Evolutionary conservation across 768 basidiomycete genomes (phyloP), one percentile per base, ranked within the genome.

Genomic region (Boletales sp.): DNA sequence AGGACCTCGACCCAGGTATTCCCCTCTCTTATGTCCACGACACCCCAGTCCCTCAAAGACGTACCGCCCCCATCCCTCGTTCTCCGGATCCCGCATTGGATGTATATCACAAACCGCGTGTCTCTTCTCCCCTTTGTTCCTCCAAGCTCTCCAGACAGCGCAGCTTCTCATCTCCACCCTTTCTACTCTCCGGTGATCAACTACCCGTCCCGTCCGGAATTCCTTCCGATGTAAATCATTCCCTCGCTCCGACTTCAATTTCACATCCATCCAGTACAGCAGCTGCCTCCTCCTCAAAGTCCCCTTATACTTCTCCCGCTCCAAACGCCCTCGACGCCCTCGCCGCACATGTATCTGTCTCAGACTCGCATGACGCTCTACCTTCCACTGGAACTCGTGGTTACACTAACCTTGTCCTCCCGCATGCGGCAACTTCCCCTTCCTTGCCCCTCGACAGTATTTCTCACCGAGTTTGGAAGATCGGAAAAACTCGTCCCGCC

Each of bases 381-480:
- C 66, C 66, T 35, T 80, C 79, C 15, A 72, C 74, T n/a, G 83
- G 80, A 1, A 83, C 80, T 2, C 80, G 74, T 46, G 82, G 81
- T 15, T 82, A 77, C 53, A 77, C 79, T 8, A 71, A 73, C 18
- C 76, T 84, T 19, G 69, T 76, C 8, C 74, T 83, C 9, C 81
- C 81, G 25, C 75, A 74, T 28, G 66, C 68, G 1, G 44, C 57
- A 48, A 53, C 57, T 5, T 59, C 65, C 0, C 56, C 66, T 5
- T 50, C 63, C 14, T 28, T 61, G 35, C 43, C 54, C 5, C 48
- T 55, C 28, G 41, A 49, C 13, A 42, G 47, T 30, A 42, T 31
- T 14, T 52, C 66, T 28, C 46, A 38, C 15, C 57, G 68, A 25
- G 53, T 59, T 13, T 66, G 66, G 68, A 67, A 57, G 36, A 49